phyloP scores from a whole-genome alignment of 768 basidiomycete genomes.

The Amanita molliuscula region DNA sequence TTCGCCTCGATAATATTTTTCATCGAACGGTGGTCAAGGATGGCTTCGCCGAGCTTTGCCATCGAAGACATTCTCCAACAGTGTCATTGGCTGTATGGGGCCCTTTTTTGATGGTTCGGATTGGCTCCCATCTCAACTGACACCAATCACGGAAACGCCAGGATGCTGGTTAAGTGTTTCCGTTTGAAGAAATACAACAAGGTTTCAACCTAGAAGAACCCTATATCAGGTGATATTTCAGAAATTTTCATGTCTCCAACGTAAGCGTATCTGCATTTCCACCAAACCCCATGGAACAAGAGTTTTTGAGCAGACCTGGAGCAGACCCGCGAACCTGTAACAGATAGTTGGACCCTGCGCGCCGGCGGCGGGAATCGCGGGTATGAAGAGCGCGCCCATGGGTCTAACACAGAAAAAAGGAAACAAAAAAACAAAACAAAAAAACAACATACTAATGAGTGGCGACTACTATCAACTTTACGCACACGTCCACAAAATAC shows the following conservation, averaged over 20 bases:
- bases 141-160: background rate
- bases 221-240: background rate
- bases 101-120: background rate
- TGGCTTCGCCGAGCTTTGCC: too few relatives aligned
- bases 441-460: background rate
- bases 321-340: too few relatives aligned
- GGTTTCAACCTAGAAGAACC: background rate
- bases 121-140: background rate
- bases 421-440: background rate
- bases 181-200: background rate
- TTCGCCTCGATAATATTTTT: too few relatives aligned
- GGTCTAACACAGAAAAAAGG: background rate
- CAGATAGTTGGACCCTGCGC: background rate
- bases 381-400: background rate
- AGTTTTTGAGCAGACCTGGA: too few relatives aligned
- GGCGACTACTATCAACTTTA: background rate
- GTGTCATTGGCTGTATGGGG: background rate
- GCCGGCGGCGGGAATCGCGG: background rate
- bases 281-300: too few relatives aligned
- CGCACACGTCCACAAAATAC: background rate
- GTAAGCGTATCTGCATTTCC: too few relatives aligned
- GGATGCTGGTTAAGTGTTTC: background rate
- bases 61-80: too few relatives aligned
- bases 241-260: background rate
- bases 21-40: too few relatives aligned